Conservation (phyloP, 2,329 filamentous ascomycete species). For the Graphiopsis chlorocephala region DNA sequence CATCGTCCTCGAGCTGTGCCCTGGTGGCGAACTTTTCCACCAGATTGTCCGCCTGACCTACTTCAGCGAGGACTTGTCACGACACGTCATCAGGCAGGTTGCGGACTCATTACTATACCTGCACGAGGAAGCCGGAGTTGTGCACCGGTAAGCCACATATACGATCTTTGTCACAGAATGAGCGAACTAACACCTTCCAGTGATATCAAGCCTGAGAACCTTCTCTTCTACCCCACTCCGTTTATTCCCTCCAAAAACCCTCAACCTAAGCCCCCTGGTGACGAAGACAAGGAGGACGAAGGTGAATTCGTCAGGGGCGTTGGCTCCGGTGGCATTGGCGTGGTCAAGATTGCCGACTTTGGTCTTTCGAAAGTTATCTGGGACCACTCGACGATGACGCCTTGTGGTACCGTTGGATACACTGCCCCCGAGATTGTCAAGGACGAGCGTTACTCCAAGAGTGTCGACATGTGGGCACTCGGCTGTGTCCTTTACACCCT, state of each 20-base stretch:
- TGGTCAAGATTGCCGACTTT: slow-evolving; percentile 97
- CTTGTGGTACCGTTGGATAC: slow-evolving; percentile 97
- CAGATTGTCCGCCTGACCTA: slow-evolving; percentile 98
- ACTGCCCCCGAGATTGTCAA: slow-evolving; percentile 98
- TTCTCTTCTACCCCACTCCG: slow-evolving; percentile 84
- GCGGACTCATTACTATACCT: slow-evolving; percentile 92
- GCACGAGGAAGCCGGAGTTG: slow-evolving; percentile 91
- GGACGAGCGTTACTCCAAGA: slow-evolving; percentile 97
- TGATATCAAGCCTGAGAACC: slow-evolving; percentile 97
- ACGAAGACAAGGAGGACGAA: slow-evolving; percentile 96
- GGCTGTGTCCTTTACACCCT: slow-evolving; percentile 96
- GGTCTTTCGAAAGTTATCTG: slow-evolving; percentile 96
- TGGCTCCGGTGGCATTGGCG: slow-evolving; percentile 85
- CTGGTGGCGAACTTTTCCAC: slow-evolving; percentile 95
- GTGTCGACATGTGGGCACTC: slow-evolving; percentile 98
- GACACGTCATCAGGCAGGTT: slow-evolving; percentile 92
- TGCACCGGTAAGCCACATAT: slow-evolving; percentile 77
- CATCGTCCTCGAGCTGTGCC: slow-evolving; percentile 91
- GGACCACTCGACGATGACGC: slow-evolving; percentile 98
- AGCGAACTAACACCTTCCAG: slow-evolving; percentile 51
- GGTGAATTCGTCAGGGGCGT: slow-evolving; percentile 83
- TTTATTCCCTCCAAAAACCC: slow-evolving; percentile 77
- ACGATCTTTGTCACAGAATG: neutral
- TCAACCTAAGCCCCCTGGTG: slow-evolving; percentile 77
- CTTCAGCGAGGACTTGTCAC: slow-evolving; percentile 91